Evolutionary conservation across 495 filamentous ascomycete species (phyloP).

Genomic region (Diplogelasinospora grovesii): DNA sequence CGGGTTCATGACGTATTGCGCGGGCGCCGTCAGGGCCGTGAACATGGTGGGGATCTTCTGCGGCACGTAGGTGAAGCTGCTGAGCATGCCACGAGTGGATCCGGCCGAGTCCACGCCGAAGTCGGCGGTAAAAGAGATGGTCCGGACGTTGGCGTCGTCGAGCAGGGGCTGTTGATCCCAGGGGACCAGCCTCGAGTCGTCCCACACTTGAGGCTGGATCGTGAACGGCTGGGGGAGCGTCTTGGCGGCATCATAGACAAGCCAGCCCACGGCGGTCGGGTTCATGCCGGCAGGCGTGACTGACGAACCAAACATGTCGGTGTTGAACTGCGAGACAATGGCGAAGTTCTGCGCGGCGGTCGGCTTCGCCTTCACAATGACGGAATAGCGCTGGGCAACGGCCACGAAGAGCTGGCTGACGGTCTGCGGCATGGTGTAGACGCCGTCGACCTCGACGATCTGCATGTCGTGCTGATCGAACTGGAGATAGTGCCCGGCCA

Average conservation of each 20-base stretch:
- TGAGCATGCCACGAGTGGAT: constrained; percentile 34
- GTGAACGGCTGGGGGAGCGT: constrained; percentile 37
- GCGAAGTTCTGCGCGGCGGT: constrained; percentile 22
- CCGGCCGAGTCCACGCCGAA: constrained; percentile 44
- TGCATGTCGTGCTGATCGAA: constrained; percentile 38
- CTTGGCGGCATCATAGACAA: constrained; percentile 51
- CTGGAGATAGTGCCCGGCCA: constrained; percentile 48
- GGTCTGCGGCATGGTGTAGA: constrained; percentile 12
- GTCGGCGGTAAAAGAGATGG: constrained; percentile 40
- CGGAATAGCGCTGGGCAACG: constrained; percentile 51
- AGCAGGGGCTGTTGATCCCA: constrained; percentile 7
- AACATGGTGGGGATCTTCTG: constrained; percentile 62
- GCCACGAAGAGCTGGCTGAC: constrained; percentile 29
- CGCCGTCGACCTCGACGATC: constrained; percentile 48
- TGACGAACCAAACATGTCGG: constrained; percentile 20
- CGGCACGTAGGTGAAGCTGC: constrained; percentile 55
- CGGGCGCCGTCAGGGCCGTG: constrained; percentile 46
- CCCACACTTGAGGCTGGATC: constrained; percentile 42
- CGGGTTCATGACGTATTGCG: constrained; percentile 40
- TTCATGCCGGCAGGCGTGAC: constrained; percentile 4
- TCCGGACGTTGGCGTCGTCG: constrained; percentile 2
- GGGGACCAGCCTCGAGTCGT: constrained; percentile 50
- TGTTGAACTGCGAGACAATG: constrained; percentile 18
- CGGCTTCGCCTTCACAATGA: constrained; percentile 40
- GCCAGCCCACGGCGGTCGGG: constrained; percentile 33